Evolutionary conservation across 495 filamentous ascomycete species (phyloP).

Genomic region (Viridothelium virens): DNA sequence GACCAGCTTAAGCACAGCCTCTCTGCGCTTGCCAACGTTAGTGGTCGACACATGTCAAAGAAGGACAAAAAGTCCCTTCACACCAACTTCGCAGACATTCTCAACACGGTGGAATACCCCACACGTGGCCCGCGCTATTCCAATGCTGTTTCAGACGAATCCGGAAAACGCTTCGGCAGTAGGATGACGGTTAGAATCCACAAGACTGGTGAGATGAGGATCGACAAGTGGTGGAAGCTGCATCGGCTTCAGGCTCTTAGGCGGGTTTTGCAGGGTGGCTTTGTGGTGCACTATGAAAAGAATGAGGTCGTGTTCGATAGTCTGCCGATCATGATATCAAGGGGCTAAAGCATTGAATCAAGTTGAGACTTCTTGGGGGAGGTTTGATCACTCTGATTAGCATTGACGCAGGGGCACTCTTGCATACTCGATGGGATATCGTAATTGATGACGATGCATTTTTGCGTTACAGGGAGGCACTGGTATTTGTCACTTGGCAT

Average conservation of each 20-base stretch:
- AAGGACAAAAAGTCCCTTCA: slow-evolving; percentile 72
- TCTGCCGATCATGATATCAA: slow-evolving; percentile 43
- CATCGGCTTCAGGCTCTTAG: slow-evolving; percentile 67
- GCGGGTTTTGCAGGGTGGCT: slow-evolving; percentile 70
- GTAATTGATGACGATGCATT: no score
- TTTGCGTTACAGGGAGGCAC: no score
- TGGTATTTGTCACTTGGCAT: neutral
- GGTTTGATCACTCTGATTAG: neutral
- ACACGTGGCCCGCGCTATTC: slow-evolving; percentile 63
- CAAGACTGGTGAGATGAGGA: slow-evolving; percentile 61
- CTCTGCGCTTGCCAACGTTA: slow-evolving; percentile 48
- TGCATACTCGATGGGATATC: no score
- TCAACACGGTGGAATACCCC: slow-evolving; percentile 74
- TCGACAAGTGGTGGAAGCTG: slow-evolving; percentile 89
- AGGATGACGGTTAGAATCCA: slow-evolving; percentile 70
- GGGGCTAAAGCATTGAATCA: neutral
- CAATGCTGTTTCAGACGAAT: slow-evolving; percentile 64
- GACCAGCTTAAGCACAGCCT: slow-evolving; percentile 44
- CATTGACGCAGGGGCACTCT: no score
- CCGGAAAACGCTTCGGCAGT: slow-evolving; percentile 65
- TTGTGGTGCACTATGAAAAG: slow-evolving; percentile 68
- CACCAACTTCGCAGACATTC: slow-evolving; percentile 69
- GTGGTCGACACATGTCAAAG: slow-evolving; percentile 66
- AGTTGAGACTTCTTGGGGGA: neutral
- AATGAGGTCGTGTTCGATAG: slow-evolving; percentile 74